Evolutionary conservation across 257 asterid species (phyloP), one percentile per base, ranked within the genome.

Genomic region (Solanum sejunctum): DNA sequence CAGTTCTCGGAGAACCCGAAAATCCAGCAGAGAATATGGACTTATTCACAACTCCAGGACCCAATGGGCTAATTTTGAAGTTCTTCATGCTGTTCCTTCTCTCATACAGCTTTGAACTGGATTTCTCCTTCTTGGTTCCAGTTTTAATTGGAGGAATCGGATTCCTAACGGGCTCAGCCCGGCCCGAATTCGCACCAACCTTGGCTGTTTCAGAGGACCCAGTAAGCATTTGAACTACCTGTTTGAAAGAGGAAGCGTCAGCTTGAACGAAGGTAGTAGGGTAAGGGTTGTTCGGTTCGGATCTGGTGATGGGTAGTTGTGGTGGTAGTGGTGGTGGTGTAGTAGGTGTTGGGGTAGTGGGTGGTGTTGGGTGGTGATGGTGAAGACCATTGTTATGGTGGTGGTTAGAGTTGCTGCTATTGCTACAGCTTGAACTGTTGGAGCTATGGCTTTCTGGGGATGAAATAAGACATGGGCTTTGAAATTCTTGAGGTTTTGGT

Each of bases 231-330:
- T 94, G 99, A 82, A 94, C 99, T 2, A 93, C 98, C 82, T 96
- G 97, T 78, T 94, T 96, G 98, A 96, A 96, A 85, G 98, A 92
- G 85, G 93, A 85, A 58, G 97, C 91, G 84, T 96, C 98, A 1
- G 99, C 98, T 85, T 96, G 98, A 88, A 96, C 98, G 90, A 94
- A 96, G 87, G 99, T 96, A n/a, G 99, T 96, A 64, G 99, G 98
- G 89, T 93, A 92, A 1, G 98, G 98, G 89, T 84, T 93, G 81
- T 91, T 94, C 0, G 96, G 95, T 87, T 94, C 98, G 92, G 98
- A 95, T 94, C 98, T 94, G 81, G 97, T 86, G 63, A 92, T 89
- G 84, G 98, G 98, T 3, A 91, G 21, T 43, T 87, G 89, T 3
- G 90, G 89, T 57, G 89, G 91, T 81, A 90, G 88, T 3, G 91